Conservation (phyloP, 106 monocot genomes). For the Apostasia shenzhenica region DNA sequence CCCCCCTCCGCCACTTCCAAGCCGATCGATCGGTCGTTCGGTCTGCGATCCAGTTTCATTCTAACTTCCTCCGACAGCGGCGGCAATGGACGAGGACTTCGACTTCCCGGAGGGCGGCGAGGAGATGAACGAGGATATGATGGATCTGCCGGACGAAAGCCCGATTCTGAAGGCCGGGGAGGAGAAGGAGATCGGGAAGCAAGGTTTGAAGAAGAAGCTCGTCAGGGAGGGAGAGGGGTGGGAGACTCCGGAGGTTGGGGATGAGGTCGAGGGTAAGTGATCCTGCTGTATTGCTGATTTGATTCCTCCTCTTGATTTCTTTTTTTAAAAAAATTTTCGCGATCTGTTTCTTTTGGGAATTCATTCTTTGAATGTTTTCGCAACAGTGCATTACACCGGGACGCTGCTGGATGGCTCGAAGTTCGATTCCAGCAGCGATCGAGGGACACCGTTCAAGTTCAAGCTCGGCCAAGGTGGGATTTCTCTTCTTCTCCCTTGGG, state of each 20-base stretch:
- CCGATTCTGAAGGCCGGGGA: constrained; percentile 59
- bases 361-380: constrained; percentile 4
- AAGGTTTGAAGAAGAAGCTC: constrained; percentile 87
- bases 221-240: constrained; percentile 79
- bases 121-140: constrained; percentile 29
- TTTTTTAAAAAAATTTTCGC: neutral
- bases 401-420: constrained; percentile 68
- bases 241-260: constrained; percentile 75
- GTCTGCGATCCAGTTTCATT: no score
- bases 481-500: neutral
- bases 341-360: neutral
- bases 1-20: neutral
- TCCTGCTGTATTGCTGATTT: neutral
- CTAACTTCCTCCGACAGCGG: neutral
- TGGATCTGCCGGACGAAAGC: constrained; percentile 17
- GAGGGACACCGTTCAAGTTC: constrained; percentile 57
- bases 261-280: constrained; percentile 72
- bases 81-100: constrained; percentile 21
- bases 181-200: constrained; percentile 87
- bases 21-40: no score
- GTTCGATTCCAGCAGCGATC: constrained; percentile 76
- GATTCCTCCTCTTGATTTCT: neutral
- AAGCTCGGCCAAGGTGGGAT: constrained; percentile 54
- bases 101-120: constrained; percentile 11
- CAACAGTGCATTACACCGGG: constrained; percentile 72